phyloP scores from a whole-genome alignment of 2,329 filamentous ascomycete genomes.

The Cercospora zeina region DNA sequence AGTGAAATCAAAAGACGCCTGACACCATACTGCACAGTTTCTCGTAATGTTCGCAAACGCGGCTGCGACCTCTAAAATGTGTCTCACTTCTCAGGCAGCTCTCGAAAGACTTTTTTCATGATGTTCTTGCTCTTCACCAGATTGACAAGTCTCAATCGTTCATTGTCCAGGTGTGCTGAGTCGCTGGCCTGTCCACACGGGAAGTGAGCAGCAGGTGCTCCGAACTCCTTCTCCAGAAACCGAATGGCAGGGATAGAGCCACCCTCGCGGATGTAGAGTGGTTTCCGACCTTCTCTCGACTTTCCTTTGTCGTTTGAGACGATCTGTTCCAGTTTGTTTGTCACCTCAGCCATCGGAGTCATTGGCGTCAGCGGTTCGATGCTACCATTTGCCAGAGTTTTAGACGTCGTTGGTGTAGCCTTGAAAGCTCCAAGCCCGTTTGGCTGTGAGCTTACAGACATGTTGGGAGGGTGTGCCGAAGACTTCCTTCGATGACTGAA shows the following conservation, averaged over 20 bases:
- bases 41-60: background rate
- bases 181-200: constrained; percentile 95
- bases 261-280: constrained; percentile 91
- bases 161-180: constrained; percentile 90
- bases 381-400: constrained; percentile 18
- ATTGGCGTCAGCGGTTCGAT: constrained; percentile 34
- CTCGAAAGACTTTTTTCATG: constrained; percentile 75
- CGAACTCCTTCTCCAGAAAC: constrained; percentile 92
- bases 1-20: background rate
- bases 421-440: constrained; percentile 37
- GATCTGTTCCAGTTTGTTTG: constrained; percentile 34
- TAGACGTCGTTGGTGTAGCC: constrained; percentile 52
- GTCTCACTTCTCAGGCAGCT: constrained; percentile 36
- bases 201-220: constrained; percentile 84
- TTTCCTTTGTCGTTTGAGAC: constrained; percentile 40
- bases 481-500: constrained; percentile 26
- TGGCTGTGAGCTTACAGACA: constrained; percentile 13
- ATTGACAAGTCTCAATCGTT: constrained; percentile 84
- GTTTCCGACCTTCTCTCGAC: constrained; percentile 50
- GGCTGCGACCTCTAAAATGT: background rate
- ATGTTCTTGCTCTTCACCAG: constrained; percentile 89
- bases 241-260: constrained; percentile 92
- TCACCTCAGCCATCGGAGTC: constrained; percentile 33
- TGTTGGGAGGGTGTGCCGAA: constrained; percentile 23
- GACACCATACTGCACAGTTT: constrained; percentile 1